A percentile compares a stretch with the other conserved stretches of the same genome.
Evolutionary conservation across 2,329 filamentous ascomycete genomes (phyloP).

Genomic region (Ceratocystis cacaofunesta): DNA sequence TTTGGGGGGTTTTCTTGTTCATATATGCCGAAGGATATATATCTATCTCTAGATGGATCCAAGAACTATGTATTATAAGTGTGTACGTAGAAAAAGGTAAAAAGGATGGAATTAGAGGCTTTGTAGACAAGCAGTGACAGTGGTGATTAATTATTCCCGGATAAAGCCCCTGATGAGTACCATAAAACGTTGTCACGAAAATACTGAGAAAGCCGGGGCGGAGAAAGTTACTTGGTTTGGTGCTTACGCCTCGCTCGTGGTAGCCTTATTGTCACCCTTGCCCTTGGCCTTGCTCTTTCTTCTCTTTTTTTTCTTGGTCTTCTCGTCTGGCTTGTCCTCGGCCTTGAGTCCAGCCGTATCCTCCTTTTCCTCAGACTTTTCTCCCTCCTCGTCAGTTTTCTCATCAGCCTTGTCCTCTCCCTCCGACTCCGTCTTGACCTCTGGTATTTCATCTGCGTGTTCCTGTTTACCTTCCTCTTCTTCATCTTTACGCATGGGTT

Average conservation of each 20-base stretch:
- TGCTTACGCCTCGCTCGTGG: background rate
- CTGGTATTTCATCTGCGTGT: background rate
- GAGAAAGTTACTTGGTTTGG: background rate
- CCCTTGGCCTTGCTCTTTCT: constrained; percentile 10
- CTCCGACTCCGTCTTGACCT: background rate
- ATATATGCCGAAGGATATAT: too few species aligned
- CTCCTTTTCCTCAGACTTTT: background rate
- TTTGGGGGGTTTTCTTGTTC: too few species aligned
- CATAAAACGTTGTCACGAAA: background rate
- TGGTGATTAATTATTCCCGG: too few species aligned
- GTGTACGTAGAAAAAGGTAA: background rate
- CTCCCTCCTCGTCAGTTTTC: constrained; percentile 1
- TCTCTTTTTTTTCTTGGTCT: constrained; percentile 5
- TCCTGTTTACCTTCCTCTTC: background rate
- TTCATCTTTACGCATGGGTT: background rate
- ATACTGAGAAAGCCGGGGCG: background rate
- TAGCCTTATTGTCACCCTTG: constrained; percentile 20
- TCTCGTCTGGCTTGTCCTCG: constrained; percentile 19
- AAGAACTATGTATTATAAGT: background rate
- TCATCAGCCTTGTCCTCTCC: background rate
- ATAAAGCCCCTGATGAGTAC: too few species aligned
- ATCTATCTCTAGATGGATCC: too few species aligned
- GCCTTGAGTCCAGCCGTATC: constrained; percentile 26
- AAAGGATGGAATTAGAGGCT: background rate
- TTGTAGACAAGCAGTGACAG: background rate